Evolutionary conservation across 2,329 filamentous ascomycete genomes (phyloP).

Genomic region (Talaromyces islandicus): DNA sequence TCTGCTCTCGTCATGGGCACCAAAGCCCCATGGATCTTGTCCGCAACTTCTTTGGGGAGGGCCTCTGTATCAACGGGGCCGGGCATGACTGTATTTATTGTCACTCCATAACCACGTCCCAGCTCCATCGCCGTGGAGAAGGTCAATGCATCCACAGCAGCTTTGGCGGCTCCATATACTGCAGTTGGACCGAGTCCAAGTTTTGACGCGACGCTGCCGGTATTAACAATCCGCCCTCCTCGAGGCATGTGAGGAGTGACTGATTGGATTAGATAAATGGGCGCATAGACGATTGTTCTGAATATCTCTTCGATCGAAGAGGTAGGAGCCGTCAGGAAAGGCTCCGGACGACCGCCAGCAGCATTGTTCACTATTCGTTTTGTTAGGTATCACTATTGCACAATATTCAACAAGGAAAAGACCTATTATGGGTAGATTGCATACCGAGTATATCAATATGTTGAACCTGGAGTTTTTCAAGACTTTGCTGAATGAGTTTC

Average conservation of each 20-base stretch:
- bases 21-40: slow-evolving; percentile 11
- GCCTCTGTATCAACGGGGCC: slow-evolving; percentile 36
- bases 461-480: slow-evolving; percentile 10
- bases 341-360: slow-evolving; percentile 9
- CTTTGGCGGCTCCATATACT: slow-evolving; percentile 18
- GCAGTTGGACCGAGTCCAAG: slow-evolving; percentile 11
- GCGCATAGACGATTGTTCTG: slow-evolving; percentile 13
- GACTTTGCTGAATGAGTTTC: slow-evolving; percentile 11
- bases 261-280: slow-evolving; percentile 16
- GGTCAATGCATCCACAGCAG: slow-evolving; percentile 16
- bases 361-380: slow-evolving; percentile 17
- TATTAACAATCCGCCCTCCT: slow-evolving; percentile 32
- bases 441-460: slow-evolving; percentile 20
- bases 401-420: too few relatives aligned
- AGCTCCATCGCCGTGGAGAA: slow-evolving; percentile 18
- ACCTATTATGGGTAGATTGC: not conserved
- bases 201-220: slow-evolving; percentile 25
- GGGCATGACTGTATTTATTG: slow-evolving; percentile 39
- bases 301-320: slow-evolving; percentile 13
- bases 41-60: slow-evolving; percentile 10
- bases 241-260: slow-evolving; percentile 22
- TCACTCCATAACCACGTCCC: slow-evolving; percentile 35
- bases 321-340: slow-evolving; percentile 7
- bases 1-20: slow-evolving; percentile 25
- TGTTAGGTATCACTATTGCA: not conserved